Evolutionary conservation across 2,329 filamentous ascomycete species (phyloP).

Genomic region (Sporothrix humicola): DNA sequence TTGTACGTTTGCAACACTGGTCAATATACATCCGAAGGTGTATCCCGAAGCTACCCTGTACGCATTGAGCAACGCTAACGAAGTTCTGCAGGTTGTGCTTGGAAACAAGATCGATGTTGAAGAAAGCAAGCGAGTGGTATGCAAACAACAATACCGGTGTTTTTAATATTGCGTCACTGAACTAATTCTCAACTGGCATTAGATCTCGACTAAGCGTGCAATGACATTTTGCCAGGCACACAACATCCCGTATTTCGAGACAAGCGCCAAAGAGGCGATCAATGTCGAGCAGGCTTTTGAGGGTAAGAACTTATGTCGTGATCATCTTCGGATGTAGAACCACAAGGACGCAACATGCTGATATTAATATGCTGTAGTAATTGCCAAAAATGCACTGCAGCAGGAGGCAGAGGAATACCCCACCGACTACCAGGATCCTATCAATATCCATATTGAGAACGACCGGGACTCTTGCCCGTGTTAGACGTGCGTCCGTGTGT

Average conservation of each 20-base stretch:
- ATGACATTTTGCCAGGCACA: conserved; percentile 98
- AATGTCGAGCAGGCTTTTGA: conserved; percentile 88
- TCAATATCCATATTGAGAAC: conserved; percentile 96
- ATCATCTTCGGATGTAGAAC: not conserved
- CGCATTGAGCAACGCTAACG: conserved; percentile 7
- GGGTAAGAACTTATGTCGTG: conserved; percentile 52
- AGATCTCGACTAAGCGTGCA: conserved; percentile 94
- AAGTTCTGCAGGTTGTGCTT: conserved; percentile 73
- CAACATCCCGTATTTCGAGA: conserved; percentile 98
- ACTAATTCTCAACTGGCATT: conserved; percentile 3
- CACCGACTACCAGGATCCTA: conserved; percentile 95
- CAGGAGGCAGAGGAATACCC: conserved; percentile 98
- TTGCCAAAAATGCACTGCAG: conserved; percentile 90
- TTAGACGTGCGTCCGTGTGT: conserved; percentile 48
- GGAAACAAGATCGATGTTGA: conserved; percentile 99
- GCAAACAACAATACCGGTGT: conserved; percentile 41
- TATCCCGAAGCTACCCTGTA: not conserved
- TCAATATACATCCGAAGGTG: too few relatives aligned
- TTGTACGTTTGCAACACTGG: conserved; percentile 66
- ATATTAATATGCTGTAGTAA: conserved; percentile 64
- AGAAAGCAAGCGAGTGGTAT: conserved; percentile 90
- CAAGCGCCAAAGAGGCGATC: conserved; percentile 96
- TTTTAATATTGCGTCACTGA: too few relatives aligned
- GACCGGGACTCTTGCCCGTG: conserved; percentile 93
- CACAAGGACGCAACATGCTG: not conserved